Evolutionary conservation across 805 yeast genomes (phyloP).

Genomic region (Brettanomyces bruxellensis): DNA sequence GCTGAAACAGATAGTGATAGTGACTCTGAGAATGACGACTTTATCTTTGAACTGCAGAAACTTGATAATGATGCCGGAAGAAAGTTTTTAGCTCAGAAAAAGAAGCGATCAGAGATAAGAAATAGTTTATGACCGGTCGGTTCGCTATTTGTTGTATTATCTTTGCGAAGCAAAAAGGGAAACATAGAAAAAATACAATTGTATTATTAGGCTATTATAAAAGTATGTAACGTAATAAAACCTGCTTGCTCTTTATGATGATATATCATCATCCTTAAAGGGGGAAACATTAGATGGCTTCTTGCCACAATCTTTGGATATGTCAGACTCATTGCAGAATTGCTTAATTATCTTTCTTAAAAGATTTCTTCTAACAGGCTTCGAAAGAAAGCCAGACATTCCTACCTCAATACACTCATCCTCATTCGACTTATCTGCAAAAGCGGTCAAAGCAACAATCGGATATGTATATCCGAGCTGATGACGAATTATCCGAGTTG

Average conservation of each 20-base stretch:
- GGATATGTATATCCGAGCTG: constrained; percentile 58
- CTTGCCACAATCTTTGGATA: no score
- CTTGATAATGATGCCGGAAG: neutral
- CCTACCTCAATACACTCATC: constrained; percentile 83
- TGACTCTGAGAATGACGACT: neutral
- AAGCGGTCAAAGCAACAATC: constrained; percentile 90
- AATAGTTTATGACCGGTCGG: no score
- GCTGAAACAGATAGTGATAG: neutral
- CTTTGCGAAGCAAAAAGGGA: no score
- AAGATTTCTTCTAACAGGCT: constrained; percentile 73
- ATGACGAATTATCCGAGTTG: constrained; percentile 64
- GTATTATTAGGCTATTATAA: no score
- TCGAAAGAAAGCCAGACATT: constrained; percentile 84
- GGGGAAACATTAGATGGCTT: no score
- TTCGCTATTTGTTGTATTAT: no score
- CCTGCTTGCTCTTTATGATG: neutral
- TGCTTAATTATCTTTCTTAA: constrained; percentile 47
- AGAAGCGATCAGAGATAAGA: no score
- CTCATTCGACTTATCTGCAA: constrained; percentile 87
- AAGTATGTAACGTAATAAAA: no score
- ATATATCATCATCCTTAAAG: neutral
- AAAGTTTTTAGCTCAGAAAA: neutral
- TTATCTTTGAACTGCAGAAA: no score
- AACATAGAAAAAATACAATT: no score
- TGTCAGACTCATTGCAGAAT: constrained; percentile 23